Base-by-base conservation (phyloP, 129 eudicot species). In the Ambrosia artemisiifolia region DNA sequence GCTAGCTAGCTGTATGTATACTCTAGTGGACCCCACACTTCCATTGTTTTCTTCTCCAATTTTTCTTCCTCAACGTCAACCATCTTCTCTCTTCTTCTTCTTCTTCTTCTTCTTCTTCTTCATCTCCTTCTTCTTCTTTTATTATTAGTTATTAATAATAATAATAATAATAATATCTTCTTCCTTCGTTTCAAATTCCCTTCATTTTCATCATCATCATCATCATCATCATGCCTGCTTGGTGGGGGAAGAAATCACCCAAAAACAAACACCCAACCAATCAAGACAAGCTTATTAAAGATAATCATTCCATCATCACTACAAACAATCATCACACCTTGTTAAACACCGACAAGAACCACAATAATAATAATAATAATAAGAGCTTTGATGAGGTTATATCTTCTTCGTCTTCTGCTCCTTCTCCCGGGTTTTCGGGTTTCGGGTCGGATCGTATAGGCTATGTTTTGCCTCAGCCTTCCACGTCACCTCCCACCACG, bases 381-480 rank as follows among this genome's bases (percentile, higher is more conserved):
- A 82, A 49, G 63, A 89, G 89, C 83, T 84, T 86, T 75, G 96
- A 89, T 30, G 92, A 89, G 24, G 74, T 63, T 42, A 36, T 73
- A 9, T 38, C 68, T 11, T 65, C 67, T 24, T 24, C 28, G 0
- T 24, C 28, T 24, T 24, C 28, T 24, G 0, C 28, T 24, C 1
- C 28, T 24, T 0, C 28, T 1, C 28, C 28, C n/a, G 73, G 73
- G 73, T 75, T 54, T 74, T 70, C 56, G 83, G 74, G 38, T 43
- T 34, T 50, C 83, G 84, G 38, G 54, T 61, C 56, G 93, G 85
- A 80, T 81, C 80, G 74, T 20, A 55, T 40, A 32, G 86, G 72
- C 6, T 69, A 71, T 77, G 96, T 92, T n/a, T 69, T 93, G 55
- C 98, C 96, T 18, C 83, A 81, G 67, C 98, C 98, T 14, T 74